These are phyloP conservation scores for Perkinsus chesapeaki DNA, from an alignment of 169 alveolate genomes.

Conservation along the genomic window DNA sequence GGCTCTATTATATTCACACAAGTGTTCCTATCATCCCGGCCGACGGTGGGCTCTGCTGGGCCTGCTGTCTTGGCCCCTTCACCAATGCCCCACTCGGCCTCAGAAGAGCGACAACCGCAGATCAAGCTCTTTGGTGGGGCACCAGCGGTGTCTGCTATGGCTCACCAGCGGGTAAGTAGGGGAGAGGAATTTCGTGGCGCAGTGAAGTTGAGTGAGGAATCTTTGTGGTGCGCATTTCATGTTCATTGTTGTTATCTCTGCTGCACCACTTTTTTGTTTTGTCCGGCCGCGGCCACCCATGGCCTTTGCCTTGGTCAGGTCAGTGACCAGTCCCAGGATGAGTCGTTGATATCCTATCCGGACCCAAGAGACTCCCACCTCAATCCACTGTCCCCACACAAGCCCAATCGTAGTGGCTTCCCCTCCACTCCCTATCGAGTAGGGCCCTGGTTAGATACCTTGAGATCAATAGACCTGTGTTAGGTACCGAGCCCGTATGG, in stretches of 20 bases:
- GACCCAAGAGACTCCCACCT: not conserved
- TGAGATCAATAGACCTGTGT: not conserved
- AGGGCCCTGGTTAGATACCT: not conserved
- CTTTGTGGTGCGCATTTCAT: not conserved
- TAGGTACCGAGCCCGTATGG: not conserved
- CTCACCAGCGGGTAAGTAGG: not conserved
- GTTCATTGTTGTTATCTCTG: not conserved
- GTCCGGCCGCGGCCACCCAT: too few relatives aligned
- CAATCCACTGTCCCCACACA: not conserved
- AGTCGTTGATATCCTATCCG: not conserved
- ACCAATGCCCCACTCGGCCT: not conserved
- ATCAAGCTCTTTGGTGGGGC: not conserved
- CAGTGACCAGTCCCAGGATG: not conserved
- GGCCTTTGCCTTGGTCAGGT: too few relatives aligned
- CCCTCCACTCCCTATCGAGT: not conserved
- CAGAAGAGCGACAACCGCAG: not conserved
- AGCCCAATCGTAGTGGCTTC: not conserved
- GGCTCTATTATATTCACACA: not conserved
- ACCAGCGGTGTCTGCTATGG: not conserved
- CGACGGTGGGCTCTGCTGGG: not conserved
- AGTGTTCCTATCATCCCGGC: not conserved
- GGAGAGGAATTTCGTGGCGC: not conserved
- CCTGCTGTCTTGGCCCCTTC: not conserved
- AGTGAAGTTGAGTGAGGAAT: not conserved
- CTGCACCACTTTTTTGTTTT: not conserved